Base-by-base conservation (phyloP, 768 basidiomycete species). In the Leccinellum luteum region DNA sequence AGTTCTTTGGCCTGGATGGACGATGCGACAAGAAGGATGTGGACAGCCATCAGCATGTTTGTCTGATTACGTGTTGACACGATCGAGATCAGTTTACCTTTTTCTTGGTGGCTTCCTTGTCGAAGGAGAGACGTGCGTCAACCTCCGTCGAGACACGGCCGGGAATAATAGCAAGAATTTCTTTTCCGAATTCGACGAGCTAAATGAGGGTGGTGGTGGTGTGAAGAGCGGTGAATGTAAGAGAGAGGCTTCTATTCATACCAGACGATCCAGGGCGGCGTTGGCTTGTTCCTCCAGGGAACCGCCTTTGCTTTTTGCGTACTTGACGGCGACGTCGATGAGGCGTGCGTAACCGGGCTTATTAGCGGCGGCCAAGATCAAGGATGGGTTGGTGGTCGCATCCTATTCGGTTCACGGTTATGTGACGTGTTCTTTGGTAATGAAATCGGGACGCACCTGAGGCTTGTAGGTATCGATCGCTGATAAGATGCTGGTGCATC, bases 111-210 rank as follows among this genome's bases (percentile, higher is more conserved):
- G 70, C 91, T 74, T 87, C 86, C 76, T 92, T 98, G 79, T 98
- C 91, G 75, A 97, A 98, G 60, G 96, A 98, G 56, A 98, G 86
- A 64, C 92, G 89, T 51, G 97, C 97, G 74, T 99, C 97, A 64
- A 99, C 95, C 75, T 99, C 97, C 61, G 97, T 98, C 45, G 97
- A 99, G 60, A 99, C 96, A 74, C 97, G 91, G 58, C 97, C 97
- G 55, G 97, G 97, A 68, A 99, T 93, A 77, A 99, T 94, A 60
- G 79, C 78, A 52, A 98, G 83, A 70, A 99, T 98, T 79, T 89
- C 94, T 74, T 87, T 91, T 64, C 97, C 97, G 78, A 99, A 99
- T 75, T 93, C 96, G 67, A 98, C 92, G 61, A 99, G 87, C 94
- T 96, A 70, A 31, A 55, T 59, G 61, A 61, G 52, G 63, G 60